A percentile compares a stretch with the other conserved stretches of the same genome.
Conservation (phyloP, 345 rosid genomes). For the Syzygium grande region DNA sequence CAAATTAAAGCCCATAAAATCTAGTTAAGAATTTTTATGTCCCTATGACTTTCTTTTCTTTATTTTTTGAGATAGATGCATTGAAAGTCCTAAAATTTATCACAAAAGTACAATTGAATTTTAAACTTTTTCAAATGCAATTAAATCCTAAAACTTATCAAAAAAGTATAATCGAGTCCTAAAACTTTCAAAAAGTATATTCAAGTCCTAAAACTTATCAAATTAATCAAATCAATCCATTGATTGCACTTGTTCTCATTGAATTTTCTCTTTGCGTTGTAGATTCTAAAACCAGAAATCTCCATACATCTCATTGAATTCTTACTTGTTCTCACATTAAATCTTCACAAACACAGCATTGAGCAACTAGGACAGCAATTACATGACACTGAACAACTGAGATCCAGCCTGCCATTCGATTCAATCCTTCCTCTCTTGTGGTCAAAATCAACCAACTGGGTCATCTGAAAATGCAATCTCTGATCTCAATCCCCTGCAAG, state of each 20-base stretch:
- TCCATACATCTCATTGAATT: not conserved
- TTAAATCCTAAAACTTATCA: too few species aligned
- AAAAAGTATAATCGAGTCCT: too few species aligned
- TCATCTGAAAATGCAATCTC: not conserved
- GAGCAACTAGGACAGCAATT: not conserved
- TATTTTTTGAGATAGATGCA: not conserved
- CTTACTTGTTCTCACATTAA: not conserved
- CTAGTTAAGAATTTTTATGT: not conserved
- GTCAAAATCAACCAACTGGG: not conserved
- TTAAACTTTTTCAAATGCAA: too few species aligned
- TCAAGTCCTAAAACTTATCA: too few species aligned
- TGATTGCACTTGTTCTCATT: too few species aligned
- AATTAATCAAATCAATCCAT: too few species aligned
- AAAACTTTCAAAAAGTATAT: too few species aligned
- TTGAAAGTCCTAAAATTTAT: too few species aligned
- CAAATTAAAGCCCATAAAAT: not conserved
- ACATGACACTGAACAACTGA: not conserved
- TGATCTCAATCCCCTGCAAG: not conserved
- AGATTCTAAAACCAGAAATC: not conserved
- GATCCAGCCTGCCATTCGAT: not conserved
- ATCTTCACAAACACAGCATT: not conserved
- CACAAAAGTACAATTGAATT: too few species aligned
- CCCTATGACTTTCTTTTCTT: not conserved
- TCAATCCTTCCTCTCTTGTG: not conserved
- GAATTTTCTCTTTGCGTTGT: not conserved